Conservation (phyloP, 495 filamentous ascomycete genomes). For the Hypoxylon lienhwacheense region DNA sequence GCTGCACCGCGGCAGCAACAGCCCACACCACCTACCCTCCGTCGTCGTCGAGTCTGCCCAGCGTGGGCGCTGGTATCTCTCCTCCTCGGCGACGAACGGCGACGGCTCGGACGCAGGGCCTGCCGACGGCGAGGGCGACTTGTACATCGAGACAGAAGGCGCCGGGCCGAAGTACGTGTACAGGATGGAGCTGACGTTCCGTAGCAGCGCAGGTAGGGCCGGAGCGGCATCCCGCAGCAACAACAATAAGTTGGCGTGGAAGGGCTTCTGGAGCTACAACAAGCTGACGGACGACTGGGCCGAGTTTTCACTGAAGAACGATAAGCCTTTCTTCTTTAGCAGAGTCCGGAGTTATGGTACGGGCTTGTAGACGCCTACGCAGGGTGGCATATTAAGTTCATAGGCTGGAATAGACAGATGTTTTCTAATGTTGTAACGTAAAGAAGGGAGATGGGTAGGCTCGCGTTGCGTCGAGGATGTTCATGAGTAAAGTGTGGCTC, state of each 20-base stretch:
- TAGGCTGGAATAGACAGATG: no score
- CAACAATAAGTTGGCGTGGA: constrained; percentile 87
- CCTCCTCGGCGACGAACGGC: constrained; percentile 9
- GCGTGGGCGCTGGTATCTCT: constrained; percentile 46
- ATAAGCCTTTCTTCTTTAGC: constrained; percentile 84
- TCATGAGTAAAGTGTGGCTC: no score
- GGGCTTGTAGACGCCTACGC: constrained; percentile 37
- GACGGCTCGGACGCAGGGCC: constrained; percentile 26
- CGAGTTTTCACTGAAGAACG: constrained; percentile 80
- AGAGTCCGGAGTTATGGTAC: constrained; percentile 73
- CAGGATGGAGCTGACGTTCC: constrained; percentile 71
- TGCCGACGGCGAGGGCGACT: constrained; percentile 58
- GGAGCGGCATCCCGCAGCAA: constrained; percentile 60
- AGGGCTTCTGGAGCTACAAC: constrained; percentile 91
- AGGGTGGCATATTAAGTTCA: no score
- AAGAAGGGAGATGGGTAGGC: no score
- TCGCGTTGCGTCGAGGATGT: no score
- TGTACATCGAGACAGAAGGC: constrained; percentile 87
- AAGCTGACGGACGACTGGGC: constrained; percentile 86
- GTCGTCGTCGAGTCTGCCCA: constrained; percentile 40
- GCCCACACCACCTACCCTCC: constrained; percentile 41
- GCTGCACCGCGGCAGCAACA: constrained; percentile 26
- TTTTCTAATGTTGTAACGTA: no score
- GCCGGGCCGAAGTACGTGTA: constrained; percentile 73
- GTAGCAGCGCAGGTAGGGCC: constrained; percentile 51